Conservation (phyloP, 108 stramenopile genomes). For the Licmophora abbreviata region DNA sequence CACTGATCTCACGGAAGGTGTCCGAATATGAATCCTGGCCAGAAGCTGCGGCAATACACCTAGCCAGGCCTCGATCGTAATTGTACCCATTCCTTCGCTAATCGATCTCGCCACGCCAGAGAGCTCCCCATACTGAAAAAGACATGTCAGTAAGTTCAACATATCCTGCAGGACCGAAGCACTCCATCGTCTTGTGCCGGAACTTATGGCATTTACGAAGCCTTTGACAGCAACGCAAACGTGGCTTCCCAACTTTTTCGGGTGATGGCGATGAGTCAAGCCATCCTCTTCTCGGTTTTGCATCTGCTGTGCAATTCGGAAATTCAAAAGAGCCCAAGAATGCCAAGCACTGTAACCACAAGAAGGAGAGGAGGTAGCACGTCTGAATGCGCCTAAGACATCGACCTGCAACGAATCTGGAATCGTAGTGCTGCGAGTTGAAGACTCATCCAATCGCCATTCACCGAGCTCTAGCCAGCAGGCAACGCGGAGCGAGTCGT, state of each 20-base stretch:
- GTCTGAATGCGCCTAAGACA: constrained; percentile 62
- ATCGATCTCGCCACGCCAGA: constrained; percentile 65
- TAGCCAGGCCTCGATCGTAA: constrained; percentile 93
- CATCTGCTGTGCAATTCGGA: constrained; percentile 84
- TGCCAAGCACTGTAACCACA: constrained; percentile 94
- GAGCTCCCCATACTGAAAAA: constrained; percentile 89
- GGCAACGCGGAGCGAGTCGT: constrained; percentile 46
- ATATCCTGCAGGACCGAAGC: constrained; percentile 97
- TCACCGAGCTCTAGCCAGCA: constrained; percentile 88
- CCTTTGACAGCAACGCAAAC: constrained; percentile 86
- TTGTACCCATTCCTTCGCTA: constrained; percentile 60
- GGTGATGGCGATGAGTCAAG: too few species aligned
- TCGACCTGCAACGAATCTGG: constrained; percentile 47
- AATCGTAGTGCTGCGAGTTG: constrained; percentile 19
- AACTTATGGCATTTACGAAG: constrained; percentile 84
- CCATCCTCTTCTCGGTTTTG: constrained; percentile 39
- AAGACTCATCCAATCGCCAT: constrained; percentile 59
- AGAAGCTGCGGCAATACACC: constrained; percentile 97
- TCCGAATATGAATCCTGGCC: constrained; percentile 92
- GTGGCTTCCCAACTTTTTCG: constrained; percentile 40
- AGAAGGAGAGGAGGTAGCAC: constrained; percentile 60
- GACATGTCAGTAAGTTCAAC: constrained; percentile 91
- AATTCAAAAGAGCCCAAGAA: constrained; percentile 96
- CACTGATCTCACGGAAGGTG: constrained; percentile 61
- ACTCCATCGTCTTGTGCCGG: constrained; percentile 88